Percentiles rank a stretch among this genome's conserved stretches.
phyloP scores from a whole-genome alignment of 768 basidiomycete genomes.

The Pleurotus tuoliensis region DNA sequence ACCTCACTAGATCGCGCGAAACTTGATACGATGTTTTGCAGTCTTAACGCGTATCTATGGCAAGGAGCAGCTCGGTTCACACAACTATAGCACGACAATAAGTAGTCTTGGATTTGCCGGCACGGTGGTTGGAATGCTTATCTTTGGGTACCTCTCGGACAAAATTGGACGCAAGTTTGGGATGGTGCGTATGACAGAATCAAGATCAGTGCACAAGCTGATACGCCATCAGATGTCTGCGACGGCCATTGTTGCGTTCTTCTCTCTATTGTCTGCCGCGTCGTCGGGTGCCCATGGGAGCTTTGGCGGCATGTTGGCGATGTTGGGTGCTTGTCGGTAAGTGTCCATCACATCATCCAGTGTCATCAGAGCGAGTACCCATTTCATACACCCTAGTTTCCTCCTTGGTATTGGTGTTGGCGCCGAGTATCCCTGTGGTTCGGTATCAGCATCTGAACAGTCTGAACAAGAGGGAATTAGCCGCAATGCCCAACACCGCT shows the following conservation, averaged over 20 bases:
- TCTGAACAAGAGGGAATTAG: conserved; percentile 78
- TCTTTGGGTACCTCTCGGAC: conserved; percentile 67
- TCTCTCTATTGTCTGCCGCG: conserved; percentile 79
- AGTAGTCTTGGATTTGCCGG: conserved; percentile 79
- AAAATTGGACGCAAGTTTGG: conserved; percentile 85
- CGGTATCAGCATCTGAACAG: conserved; percentile 85
- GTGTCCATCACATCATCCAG: conserved; percentile 9
- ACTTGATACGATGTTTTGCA: conserved; percentile 18
- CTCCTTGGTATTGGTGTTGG: conserved; percentile 86
- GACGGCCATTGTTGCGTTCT: conserved; percentile 78
- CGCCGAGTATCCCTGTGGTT: conserved; percentile 88
- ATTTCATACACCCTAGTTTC: conserved; percentile 46
- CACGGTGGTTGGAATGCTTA: conserved; percentile 77
- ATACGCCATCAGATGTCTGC: conserved; percentile 61
- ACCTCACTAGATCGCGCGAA: too few species aligned
- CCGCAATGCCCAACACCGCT: conserved; percentile 79
- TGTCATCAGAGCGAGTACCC: not conserved
- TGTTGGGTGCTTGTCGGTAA: conserved; percentile 77
- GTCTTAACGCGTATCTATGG: conserved; percentile 75
- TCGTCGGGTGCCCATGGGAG: conserved; percentile 75
- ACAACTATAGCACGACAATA: conserved; percentile 62
- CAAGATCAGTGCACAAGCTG: not conserved
- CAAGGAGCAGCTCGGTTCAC: conserved; percentile 37
- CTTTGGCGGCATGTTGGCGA: conserved; percentile 65
- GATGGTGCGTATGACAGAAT: conserved; percentile 51